phyloP scores from a whole-genome alignment of 306 rosid species.

The Cucumis melo region DNA sequence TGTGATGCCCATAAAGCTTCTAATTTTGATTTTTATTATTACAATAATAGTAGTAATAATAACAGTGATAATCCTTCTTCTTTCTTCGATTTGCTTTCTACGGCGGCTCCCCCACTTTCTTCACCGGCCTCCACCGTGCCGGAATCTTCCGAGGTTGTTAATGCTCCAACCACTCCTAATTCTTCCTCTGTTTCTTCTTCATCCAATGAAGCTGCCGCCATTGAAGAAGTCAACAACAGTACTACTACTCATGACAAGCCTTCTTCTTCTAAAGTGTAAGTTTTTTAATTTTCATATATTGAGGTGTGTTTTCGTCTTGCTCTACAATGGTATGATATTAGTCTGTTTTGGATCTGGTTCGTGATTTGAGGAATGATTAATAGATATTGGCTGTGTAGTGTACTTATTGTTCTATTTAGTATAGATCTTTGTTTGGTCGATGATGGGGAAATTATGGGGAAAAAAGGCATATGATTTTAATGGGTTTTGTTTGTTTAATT shows the following conservation, averaged over 20 bases:
- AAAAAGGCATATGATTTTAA: not conserved
- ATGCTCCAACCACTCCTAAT: conserved; percentile 53
- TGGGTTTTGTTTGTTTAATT: not conserved
- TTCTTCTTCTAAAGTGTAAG: conserved; percentile 46
- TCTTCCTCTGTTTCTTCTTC: conserved; percentile 58
- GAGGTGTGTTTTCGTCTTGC: too few species aligned
- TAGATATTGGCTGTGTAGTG: not conserved
- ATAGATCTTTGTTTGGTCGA: not conserved
- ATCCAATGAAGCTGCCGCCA: conserved; percentile 24
- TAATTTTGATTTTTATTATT: conserved; percentile 27
- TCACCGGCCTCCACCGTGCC: conserved; percentile 34
- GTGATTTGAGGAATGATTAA: too few species aligned
- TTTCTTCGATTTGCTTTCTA: conserved; percentile 34
- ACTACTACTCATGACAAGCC: conserved; percentile 29
- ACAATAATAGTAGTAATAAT: not conserved
- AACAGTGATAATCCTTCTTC: conserved; percentile 7
- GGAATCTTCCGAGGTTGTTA: conserved; percentile 53
- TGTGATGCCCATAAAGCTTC: conserved; percentile 22
- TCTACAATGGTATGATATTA: not conserved
- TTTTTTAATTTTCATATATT: too few species aligned
- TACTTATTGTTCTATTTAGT: not conserved
- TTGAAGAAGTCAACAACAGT: conserved; percentile 20
- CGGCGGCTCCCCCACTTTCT: not conserved
- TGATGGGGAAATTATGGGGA: not conserved
- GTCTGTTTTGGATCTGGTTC: not conserved